Conservation (phyloP, 176 grass and related monocot species). For the Cenchrus purpureus region DNA sequence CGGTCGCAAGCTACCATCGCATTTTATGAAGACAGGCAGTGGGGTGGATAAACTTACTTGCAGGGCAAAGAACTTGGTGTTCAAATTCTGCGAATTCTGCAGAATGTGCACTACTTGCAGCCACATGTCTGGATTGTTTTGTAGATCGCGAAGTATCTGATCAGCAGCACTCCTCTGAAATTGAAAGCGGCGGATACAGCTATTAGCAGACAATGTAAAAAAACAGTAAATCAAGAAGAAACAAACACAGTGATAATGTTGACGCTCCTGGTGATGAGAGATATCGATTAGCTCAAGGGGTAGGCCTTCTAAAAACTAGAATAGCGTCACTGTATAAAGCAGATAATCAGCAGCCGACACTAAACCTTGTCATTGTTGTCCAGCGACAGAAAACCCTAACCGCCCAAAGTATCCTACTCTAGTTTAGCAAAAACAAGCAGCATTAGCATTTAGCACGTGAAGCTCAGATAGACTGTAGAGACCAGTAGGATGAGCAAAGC, state of each 20-base stretch:
- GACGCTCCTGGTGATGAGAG: neutral
- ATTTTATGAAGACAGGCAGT: neutral
- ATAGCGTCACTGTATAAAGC: neutral
- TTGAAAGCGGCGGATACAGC: neutral
- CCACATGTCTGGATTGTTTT: conserved; percentile 97
- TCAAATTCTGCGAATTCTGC: conserved; percentile 90
- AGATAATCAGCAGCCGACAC: neutral
- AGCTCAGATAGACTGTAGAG: neutral
- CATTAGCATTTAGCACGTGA: neutral
- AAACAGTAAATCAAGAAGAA: neutral
- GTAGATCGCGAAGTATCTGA: conserved; percentile 87
- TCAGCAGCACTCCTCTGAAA: conserved; percentile 94
- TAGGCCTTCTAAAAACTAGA: neutral
- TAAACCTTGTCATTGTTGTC: neutral
- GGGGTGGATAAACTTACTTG: conserved; percentile 64
- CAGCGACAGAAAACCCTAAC: neutral
- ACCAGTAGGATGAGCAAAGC: neutral
- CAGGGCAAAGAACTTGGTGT: conserved; percentile 97
- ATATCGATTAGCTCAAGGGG: neutral
- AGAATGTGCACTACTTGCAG: conserved; percentile 97
- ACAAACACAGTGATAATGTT: neutral
- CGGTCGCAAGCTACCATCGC: neutral
- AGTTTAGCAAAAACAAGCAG: neutral
- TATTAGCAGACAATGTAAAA: neutral
- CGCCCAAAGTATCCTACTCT: neutral